These are phyloP conservation scores for Mycena leptocephala DNA, from an alignment of 768 basidiomycete genomes.

Conservation along the genomic window DNA sequence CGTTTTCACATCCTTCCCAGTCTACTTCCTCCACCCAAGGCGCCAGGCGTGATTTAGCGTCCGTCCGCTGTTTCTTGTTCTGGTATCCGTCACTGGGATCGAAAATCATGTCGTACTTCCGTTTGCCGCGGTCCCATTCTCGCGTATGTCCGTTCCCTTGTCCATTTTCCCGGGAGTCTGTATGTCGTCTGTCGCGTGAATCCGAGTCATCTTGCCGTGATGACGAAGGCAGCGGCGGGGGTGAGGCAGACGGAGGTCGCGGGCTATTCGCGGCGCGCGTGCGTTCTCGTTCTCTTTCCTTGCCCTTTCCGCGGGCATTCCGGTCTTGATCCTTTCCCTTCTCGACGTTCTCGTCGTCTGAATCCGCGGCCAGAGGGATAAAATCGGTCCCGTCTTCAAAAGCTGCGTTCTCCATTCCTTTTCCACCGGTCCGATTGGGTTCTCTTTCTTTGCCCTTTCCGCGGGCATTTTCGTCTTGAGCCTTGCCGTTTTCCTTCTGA, in stretches of 20 bases:
- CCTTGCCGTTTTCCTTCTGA: constrained; percentile 1
- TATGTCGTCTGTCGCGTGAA: constrained; percentile 36
- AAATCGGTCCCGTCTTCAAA: constrained; percentile 28
- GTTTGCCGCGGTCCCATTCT: constrained; percentile 54
- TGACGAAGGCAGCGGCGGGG: constrained; percentile 11
- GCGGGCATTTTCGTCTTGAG: not conserved
- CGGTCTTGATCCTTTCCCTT: not conserved
- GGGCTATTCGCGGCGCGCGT: constrained; percentile 16
- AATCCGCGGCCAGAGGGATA: constrained; percentile 16
- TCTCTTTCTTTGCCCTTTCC: constrained; percentile 10
- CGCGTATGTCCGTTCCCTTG: constrained; percentile 30
- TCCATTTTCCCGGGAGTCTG: not conserved
- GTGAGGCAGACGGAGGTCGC: constrained; percentile 13
- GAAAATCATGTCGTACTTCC: constrained; percentile 61
- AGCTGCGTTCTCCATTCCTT: constrained; percentile 12
- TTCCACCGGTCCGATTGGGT: too few species aligned
- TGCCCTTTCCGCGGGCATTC: not conserved
- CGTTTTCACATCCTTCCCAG: constrained; percentile 82
- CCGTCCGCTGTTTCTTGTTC: constrained; percentile 68
- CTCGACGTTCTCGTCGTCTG: constrained; percentile 10
- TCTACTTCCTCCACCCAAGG: constrained; percentile 84
- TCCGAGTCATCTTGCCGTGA: constrained; percentile 8
- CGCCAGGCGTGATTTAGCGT: constrained; percentile 69
- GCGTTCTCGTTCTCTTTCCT: constrained; percentile 9
- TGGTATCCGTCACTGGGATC: constrained; percentile 67